Evolutionary conservation across 2,329 filamentous ascomycete genomes (phyloP).

Genomic region (Biscogniauxia mediterranea): DNA sequence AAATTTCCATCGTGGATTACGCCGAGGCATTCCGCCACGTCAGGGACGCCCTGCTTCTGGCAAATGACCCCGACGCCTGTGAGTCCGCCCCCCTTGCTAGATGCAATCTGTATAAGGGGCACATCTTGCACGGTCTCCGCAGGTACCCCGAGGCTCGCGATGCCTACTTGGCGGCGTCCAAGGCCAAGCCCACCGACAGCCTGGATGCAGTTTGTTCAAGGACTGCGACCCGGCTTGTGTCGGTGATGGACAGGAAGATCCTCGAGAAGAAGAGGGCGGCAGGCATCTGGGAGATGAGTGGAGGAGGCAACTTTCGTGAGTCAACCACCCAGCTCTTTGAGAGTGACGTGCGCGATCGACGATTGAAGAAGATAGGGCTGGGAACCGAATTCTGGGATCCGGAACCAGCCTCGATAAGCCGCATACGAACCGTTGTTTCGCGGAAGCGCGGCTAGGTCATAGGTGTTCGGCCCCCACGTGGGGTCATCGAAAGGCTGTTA

Average conservation of each 20-base stretch:
- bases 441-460: not conserved
- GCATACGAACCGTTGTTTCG: not conserved
- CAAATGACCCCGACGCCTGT: slow-evolving; percentile 20
- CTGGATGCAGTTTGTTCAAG: slow-evolving; percentile 9
- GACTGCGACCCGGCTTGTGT: not conserved
- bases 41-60: slow-evolving; percentile 17
- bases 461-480: no score
- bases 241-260: not conserved
- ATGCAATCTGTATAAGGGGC: slow-evolving; percentile 22
- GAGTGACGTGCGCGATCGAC: not conserved
- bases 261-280: not conserved
- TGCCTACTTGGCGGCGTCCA: slow-evolving; percentile 15
- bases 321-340: not conserved
- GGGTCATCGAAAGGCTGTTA: not conserved
- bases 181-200: not conserved
- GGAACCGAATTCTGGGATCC: not conserved
- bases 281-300: not conserved
- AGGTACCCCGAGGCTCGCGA: slow-evolving; percentile 13
- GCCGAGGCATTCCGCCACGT: slow-evolving; percentile 10
- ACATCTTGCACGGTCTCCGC: slow-evolving; percentile 14
- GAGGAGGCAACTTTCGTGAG: not conserved
- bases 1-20: slow-evolving; percentile 3
- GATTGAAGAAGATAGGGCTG: not conserved
- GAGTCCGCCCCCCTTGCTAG: slow-evolving; percentile 22
- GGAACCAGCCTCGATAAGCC: not conserved